Evolutionary conservation across 2,329 filamentous ascomycete genomes (phyloP).

Genomic region (Alternaria brassicicola): DNA sequence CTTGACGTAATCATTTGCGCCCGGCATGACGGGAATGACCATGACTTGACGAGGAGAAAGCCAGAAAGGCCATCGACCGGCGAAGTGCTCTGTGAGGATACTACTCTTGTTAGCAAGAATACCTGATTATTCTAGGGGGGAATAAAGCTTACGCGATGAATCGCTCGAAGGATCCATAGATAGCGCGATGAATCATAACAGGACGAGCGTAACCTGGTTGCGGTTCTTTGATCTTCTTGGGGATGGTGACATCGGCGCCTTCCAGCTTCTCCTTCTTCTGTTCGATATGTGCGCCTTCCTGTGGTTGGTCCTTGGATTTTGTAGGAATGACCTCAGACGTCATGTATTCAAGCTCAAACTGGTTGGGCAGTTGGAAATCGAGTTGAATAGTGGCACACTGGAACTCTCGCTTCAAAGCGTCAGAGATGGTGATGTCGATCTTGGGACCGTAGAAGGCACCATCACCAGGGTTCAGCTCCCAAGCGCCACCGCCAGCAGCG

Average conservation of each 20-base stretch:
- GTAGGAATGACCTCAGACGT: slow-evolving; percentile 66
- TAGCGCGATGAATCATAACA: slow-evolving; percentile 86
- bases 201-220: slow-evolving; percentile 70
- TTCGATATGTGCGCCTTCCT: slow-evolving; percentile 34
- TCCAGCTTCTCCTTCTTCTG: slow-evolving; percentile 30
- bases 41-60: slow-evolving; percentile 81
- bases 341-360: slow-evolving; percentile 87
- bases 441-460: slow-evolving; percentile 99
- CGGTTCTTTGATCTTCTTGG: slow-evolving; percentile 36
- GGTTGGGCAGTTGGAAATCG: slow-evolving; percentile 83
- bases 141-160: slow-evolving; percentile 61
- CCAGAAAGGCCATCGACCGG: slow-evolving; percentile 90
- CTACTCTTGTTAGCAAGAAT: slow-evolving; percentile 25
- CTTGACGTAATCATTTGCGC: slow-evolving; percentile 72
- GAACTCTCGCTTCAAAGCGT: slow-evolving; percentile 82
- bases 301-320: slow-evolving; percentile 43
- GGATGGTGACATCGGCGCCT: slow-evolving; percentile 19
- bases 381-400: slow-evolving; percentile 95
- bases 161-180: slow-evolving; percentile 72
- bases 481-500: slow-evolving; percentile 65
- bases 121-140: background rate
- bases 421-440: slow-evolving; percentile 94
- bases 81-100: slow-evolving; percentile 83
- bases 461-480: slow-evolving; percentile 93
- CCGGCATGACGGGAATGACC: slow-evolving; percentile 77